phyloP scores from a whole-genome alignment of 306 rosid species.

The Vachellia pachyceras region DNA sequence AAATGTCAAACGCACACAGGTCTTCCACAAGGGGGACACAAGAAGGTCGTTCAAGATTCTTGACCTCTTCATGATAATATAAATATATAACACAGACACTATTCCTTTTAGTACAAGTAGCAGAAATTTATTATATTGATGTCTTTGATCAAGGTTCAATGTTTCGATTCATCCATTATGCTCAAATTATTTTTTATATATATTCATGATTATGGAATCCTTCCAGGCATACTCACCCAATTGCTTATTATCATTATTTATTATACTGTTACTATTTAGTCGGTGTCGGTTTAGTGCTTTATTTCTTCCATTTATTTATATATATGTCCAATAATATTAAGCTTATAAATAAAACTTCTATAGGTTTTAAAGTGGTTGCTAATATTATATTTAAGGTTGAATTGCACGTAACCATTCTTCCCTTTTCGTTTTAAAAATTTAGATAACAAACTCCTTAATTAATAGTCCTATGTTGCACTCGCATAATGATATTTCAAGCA shows the following conservation, averaged over 20 bases:
- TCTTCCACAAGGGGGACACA: constrained; percentile 26
- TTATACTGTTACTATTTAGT: not conserved
- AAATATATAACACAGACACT: not conserved
- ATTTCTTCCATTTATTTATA: too few species aligned
- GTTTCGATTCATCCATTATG: constrained; percentile 26
- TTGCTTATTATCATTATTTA: not conserved
- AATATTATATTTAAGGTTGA: too few species aligned
- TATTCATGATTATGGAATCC: not conserved
- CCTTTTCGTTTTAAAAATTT: too few species aligned
- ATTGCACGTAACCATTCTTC: too few species aligned
- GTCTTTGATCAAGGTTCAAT: constrained; percentile 43
- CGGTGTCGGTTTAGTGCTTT: constrained; percentile 4
- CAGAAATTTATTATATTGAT: constrained; percentile 23
- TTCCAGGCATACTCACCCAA: not conserved
- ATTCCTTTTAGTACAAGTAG: constrained; percentile 26
- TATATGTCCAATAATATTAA: too few species aligned
- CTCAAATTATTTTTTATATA: not conserved
- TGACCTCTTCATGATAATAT: constrained; percentile 30
- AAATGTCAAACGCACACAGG: not conserved
- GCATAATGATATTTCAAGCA: too few species aligned
- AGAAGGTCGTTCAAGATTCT: constrained; percentile 45
- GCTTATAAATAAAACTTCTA: too few species aligned
- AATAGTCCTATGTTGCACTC: too few species aligned
- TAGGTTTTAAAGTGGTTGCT: too few species aligned
- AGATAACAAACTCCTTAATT: too few species aligned